Conservation (phyloP, 768 basidiomycete genomes). For the Suillus weaverae region DNA sequence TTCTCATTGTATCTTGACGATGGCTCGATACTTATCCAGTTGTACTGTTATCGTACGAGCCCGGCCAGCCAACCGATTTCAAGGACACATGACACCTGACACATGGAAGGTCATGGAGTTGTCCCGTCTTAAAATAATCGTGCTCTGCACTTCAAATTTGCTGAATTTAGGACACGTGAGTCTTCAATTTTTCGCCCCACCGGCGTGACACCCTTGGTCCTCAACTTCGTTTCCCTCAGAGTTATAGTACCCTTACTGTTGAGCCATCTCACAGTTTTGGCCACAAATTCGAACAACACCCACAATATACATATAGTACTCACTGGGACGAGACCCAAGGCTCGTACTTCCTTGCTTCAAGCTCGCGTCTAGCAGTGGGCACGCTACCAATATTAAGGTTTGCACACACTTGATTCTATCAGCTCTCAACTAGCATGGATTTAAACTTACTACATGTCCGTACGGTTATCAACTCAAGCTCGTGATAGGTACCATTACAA, state of each 20-base stretch:
- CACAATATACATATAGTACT: background rate
- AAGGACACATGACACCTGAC: background rate
- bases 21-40: background rate
- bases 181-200: background rate
- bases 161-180: background rate
- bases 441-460: slow-evolving; percentile 26
- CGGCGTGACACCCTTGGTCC: background rate
- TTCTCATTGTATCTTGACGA: background rate
- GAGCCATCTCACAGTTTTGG: no score
- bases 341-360: background rate
- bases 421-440: slow-evolving; percentile 14
- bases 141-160: background rate
- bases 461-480: slow-evolving; percentile 1
- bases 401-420: no score
- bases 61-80: background rate
- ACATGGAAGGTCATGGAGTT: background rate
- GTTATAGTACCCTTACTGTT: background rate
- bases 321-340: no score
- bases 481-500: slow-evolving; percentile 10
- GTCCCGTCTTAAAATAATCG: background rate
- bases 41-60: background rate
- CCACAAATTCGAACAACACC: background rate
- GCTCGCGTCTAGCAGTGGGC: background rate
- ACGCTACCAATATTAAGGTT: no score
- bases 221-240: background rate